Evolutionary conservation across 1,284 basidiomycete genomes (phyloP), one percentile per base, ranked within the genome.

Genomic region (Schizopora paradoxa): DNA sequence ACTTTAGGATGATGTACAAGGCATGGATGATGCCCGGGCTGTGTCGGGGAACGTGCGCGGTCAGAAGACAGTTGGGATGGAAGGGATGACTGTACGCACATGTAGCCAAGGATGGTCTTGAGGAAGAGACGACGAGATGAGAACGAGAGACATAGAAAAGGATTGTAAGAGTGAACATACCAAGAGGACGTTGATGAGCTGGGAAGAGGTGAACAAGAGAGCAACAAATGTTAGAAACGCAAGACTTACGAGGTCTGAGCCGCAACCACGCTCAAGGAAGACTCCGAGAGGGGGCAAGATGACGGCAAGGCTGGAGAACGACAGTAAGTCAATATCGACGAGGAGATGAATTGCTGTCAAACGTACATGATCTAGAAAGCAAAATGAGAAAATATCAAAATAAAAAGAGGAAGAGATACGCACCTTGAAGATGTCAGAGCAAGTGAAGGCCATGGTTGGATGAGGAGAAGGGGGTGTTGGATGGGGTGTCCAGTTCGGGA

Each of bases 11-110:
- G 61, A 87, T 84, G 63, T 85, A 87, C 11, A 87, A 60, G 18
- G 85, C 83, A 56, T 88, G 85, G 51, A 86, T 79, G 62, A 87
- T 76, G 55, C 85, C 85, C 23, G 86, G 85, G 54, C 81, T 84
- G 53, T 7, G 44, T 29, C 36, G 25, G 43, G 29, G 38, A 33
- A 42, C 32, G 43, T 58, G 32, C 59, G 29, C 7, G 26, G 22
- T 21, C 8, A 16, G 21, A 4, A 19, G 11, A 6, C 14, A 14
- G 29, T 7, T 46, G 25, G 13, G 42, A 29, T 31, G 8, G 33
- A 42, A 26, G 33, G 49, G 26, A 21, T 28, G n/a, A n/a, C n/a
- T n/a, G 44, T 54, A 56, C 74, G 60, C 61, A 84, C 82, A 87
- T 69, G 64, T 80, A 86, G 54, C 85, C 85, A 42, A 87, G 66